A percentile compares a stretch with the other conserved stretches of the same genome.
Conservation (phyloP, 1,284 basidiomycete species). For the Puccinia hordei region DNA sequence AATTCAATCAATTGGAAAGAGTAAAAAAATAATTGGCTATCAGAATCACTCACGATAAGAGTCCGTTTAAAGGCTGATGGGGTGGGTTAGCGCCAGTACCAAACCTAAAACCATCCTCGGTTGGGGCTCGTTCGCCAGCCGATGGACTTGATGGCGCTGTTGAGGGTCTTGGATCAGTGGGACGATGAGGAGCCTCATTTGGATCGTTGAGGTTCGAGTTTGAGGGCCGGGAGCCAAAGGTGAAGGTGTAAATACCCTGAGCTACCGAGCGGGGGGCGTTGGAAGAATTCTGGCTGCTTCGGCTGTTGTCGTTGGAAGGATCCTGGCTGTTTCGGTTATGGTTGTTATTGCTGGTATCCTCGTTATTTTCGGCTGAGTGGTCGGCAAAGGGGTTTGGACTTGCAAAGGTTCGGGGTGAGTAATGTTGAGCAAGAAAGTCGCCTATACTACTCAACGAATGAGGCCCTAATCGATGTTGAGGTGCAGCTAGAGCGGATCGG, state of each 20-base stretch:
- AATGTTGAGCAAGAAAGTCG: constrained; percentile 26
- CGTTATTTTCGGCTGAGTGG: neutral
- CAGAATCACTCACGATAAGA: constrained; percentile 15
- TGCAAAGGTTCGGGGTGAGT: constrained; percentile 9
- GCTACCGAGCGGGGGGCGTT: neutral
- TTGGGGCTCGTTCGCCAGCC: neutral
- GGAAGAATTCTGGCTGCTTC: no score
- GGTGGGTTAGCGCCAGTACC: neutral
- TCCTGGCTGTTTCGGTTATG: neutral
- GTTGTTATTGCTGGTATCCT: neutral
- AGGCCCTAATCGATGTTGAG: constrained; percentile 3
- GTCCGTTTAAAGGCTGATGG: constrained; percentile 3
- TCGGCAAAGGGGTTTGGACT: neutral
- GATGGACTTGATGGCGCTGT: neutral
- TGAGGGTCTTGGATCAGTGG: constrained; percentile 7
- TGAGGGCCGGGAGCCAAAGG: constrained; percentile 14
- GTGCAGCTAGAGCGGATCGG: neutral
- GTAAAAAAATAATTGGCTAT: neutral
- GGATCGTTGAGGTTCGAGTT: neutral
- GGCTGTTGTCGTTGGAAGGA: no score
- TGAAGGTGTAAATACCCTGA: constrained; percentile 33
- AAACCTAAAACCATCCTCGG: neutral
- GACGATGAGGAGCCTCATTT: neutral
- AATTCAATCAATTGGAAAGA: constrained; percentile 2
- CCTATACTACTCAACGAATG: constrained; percentile 6